Evolutionary conservation across 495 filamentous ascomycete species (phyloP), one percentile per base, ranked within the genome.

Genomic region (Xylaria curta): DNA sequence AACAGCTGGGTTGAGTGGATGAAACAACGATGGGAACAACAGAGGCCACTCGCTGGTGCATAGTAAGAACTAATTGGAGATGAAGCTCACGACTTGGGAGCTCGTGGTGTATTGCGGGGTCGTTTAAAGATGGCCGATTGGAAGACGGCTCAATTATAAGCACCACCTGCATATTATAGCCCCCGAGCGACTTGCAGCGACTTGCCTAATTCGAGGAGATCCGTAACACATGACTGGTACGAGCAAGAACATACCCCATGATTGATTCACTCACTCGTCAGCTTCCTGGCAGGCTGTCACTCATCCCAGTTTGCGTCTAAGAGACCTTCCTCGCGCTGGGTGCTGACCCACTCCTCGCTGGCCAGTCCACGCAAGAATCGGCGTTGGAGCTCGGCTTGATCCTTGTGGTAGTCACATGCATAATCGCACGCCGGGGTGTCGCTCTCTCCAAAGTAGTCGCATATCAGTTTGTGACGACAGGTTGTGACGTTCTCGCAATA

Each of bases 391-490:
- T 78, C 88, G 31, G 78, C 78, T 4, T 82, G 76, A 68, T 97
- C 92, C 81, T 98, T 98, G 77, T 94, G 94, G 81, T 89, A 92
- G 82, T 98, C 95, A 78, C 95, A 98, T 12, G 95, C 94, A 81
- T 87, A 94, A 70, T 97, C 89, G 75, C 95, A 98, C 33, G 79
- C 79, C 40, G 89, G 87, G 63, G 82, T 79, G 68, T 81, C 77
- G 33, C 79, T 78, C 77, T 98, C 94, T 0, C 91, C 93, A 81
- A 97, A 98, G 73, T 97, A 95, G 61, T 87, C 86, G 56, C 88
- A 91, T 73, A 98, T 95, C 13, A 91, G 74, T 62, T 86, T 81
- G 80, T 98, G 95, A 68, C 95, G 83, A 76, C 95, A 98, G 4
- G 81, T 82, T 6, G 80, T 85, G 2, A 90, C 92, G 40, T 86